Conservation (phyloP, 371 early-diverging fungal genomes). For the Mortierella sp. region DNA sequence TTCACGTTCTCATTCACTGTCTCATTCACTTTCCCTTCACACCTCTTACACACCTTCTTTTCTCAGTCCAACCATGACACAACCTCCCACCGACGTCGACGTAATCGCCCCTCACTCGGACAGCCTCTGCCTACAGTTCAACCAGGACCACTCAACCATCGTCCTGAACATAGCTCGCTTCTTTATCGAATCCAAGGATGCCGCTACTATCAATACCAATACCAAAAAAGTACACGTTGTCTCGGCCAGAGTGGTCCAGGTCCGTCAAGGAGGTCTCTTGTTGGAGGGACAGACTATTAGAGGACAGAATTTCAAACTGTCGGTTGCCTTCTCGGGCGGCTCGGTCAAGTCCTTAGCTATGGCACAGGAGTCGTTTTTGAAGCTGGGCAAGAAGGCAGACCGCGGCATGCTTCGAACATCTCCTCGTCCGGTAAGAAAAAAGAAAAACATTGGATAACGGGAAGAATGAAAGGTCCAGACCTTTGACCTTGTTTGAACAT, state of each 20-base stretch:
- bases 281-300: constrained; percentile 3
- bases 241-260: constrained; percentile 18
- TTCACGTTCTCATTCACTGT: constrained; percentile 7
- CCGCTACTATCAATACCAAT: neutral
- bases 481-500: neutral
- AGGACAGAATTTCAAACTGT: constrained; percentile 4
- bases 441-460: neutral
- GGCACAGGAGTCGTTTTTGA: constrained; percentile 12
- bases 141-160: constrained; percentile 14
- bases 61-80: neutral
- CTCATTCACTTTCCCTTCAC: neutral
- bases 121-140: constrained; percentile 23
- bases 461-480: neutral
- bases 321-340: constrained; percentile 11
- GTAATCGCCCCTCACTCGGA: constrained; percentile 24
- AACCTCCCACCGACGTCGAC: neutral
- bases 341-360: constrained; percentile 11
- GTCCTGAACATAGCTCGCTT: constrained; percentile 20
- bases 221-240: neutral
- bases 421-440: constrained; percentile 18
- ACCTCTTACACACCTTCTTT: neutral
- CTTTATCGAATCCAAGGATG: neutral
- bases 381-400: constrained; percentile 16
- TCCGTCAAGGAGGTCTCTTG: constrained; percentile 11
- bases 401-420: neutral